Percentiles rank a stretch among this genome's conserved stretches.
Evolutionary conservation across 2,329 filamentous ascomycete genomes (phyloP).

Genomic region (Colletotrichum cereale): DNA sequence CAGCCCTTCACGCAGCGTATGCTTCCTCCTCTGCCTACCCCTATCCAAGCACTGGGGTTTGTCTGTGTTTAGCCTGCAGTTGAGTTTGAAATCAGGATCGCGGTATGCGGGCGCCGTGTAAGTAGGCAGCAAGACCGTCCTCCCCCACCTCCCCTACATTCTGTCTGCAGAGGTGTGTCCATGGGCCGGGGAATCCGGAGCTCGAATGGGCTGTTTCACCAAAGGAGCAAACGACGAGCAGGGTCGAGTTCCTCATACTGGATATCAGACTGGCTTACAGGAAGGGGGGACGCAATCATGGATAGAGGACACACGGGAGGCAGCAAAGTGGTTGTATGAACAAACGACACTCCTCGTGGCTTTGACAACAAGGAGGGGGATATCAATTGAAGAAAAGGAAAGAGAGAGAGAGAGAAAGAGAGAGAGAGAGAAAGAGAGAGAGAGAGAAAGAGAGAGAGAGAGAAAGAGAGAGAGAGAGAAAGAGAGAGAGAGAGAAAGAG

Average conservation of each 20-base stretch:
- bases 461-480: neutral
- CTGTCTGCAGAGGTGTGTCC: neutral
- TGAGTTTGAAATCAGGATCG: neutral
- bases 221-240: neutral
- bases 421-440: neutral
- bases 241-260: neutral
- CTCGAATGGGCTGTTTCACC: no score
- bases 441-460: neutral
- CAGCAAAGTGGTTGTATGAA: neutral
- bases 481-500: neutral
- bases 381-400: constrained; percentile 20
- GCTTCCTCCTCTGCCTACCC: neutral
- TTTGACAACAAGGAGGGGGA: constrained; percentile 23
- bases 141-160: neutral
- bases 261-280: neutral
- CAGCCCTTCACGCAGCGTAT: neutral
- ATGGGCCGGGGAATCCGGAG: no score
- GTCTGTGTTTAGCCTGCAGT: neutral
- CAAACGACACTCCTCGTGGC: constrained; percentile 5
- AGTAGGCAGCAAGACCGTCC: neutral
- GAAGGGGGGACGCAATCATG: neutral
- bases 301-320: neutral
- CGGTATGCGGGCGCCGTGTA: neutral
- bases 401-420: neutral
- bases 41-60: neutral